Evolutionary conservation across 768 basidiomycete species (phyloP).

Genomic region (Mycena venus): DNA sequence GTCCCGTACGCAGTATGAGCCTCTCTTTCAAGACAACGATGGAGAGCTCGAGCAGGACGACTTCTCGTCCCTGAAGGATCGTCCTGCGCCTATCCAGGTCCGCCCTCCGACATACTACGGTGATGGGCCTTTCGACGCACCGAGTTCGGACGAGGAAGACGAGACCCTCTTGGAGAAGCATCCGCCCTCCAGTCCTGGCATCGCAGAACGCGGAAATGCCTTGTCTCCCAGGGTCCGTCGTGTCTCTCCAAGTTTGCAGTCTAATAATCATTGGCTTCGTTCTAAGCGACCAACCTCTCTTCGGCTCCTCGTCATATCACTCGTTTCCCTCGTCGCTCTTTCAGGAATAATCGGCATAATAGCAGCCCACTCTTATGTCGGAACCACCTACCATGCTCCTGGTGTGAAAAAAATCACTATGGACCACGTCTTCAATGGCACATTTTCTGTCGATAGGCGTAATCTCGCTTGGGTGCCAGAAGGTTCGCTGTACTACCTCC

Average conservation of each 20-base stretch:
- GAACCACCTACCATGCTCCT: slow-evolving; percentile 61
- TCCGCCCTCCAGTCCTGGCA: slow-evolving; percentile 37
- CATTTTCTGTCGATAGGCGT: slow-evolving; percentile 68
- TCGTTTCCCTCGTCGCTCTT: slow-evolving; percentile 70
- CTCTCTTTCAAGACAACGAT: slow-evolving; percentile 28
- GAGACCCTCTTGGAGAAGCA: slow-evolving; percentile 67
- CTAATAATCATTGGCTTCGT: neutral
- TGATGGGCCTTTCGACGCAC: slow-evolving; percentile 82
- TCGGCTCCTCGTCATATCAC: slow-evolving; percentile 71
- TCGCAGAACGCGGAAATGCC: slow-evolving; percentile 41
- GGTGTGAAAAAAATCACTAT: slow-evolving; percentile 81
- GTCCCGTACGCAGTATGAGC: slow-evolving; percentile 34
- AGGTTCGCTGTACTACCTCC: slow-evolving; percentile 63
- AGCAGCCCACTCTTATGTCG: slow-evolving; percentile 80
- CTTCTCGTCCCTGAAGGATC: slow-evolving; percentile 17
- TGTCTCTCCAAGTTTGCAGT: neutral
- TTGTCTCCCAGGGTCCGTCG: slow-evolving; percentile 12
- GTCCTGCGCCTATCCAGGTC: slow-evolving; percentile 22
- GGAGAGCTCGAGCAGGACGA: slow-evolving; percentile 27
- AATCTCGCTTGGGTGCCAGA: slow-evolving; percentile 90
- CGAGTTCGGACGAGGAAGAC: slow-evolving; percentile 84
- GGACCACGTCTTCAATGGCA: slow-evolving; percentile 95
- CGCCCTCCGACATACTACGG: slow-evolving; percentile 70
- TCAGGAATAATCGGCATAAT: slow-evolving; percentile 82
- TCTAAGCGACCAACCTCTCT: slow-evolving; percentile 65